A percentile compares a stretch with the other conserved stretches of the same genome.
These are phyloP conservation scores for Oemleria cerasiformis DNA, from an alignment of 306 rosid genomes.

Conservation along the genomic window DNA sequence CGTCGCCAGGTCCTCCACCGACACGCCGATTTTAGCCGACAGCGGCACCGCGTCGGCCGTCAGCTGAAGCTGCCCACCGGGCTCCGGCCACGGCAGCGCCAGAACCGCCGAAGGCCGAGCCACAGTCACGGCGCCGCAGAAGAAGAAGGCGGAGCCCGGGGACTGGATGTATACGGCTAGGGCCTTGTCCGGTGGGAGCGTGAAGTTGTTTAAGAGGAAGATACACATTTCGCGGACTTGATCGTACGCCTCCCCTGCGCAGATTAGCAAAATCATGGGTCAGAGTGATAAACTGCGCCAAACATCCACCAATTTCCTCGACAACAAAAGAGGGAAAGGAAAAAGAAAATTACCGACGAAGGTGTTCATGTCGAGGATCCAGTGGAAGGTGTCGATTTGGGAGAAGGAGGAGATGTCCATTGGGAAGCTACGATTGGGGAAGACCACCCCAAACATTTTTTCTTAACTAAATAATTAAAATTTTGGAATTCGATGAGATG, in stretches of 20 bases:
- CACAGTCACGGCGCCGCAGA: slow-evolving; percentile 72
- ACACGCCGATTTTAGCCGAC: slow-evolving; percentile 89
- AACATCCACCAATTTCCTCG: too few species aligned
- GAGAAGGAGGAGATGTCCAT: slow-evolving; percentile 85
- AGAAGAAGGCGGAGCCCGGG: slow-evolving; percentile 76
- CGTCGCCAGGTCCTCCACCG: slow-evolving; percentile 82
- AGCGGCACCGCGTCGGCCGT: slow-evolving; percentile 56
- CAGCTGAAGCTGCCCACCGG: slow-evolving; percentile 62
- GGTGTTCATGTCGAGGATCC: slow-evolving; percentile 90
- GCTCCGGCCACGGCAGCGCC: slow-evolving; percentile 70
- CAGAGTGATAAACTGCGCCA: not conserved
- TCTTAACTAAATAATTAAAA: not conserved
- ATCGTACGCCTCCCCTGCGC: slow-evolving; percentile 76
- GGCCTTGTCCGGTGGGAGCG: slow-evolving; percentile 89
- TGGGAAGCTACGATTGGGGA: slow-evolving; percentile 92
- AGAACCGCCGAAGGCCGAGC: slow-evolving; percentile 83
- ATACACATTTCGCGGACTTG: slow-evolving; percentile 75
- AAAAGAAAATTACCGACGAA: slow-evolving; percentile 54
- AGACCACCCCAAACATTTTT: slow-evolving; percentile 85
- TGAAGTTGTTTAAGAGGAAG: slow-evolving; percentile 70
- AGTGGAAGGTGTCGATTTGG: slow-evolving; percentile 84
- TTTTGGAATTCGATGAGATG: not conserved
- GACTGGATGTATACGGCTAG: slow-evolving; percentile 87
- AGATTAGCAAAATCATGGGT: slow-evolving; percentile 14
- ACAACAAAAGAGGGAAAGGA: not conserved